phyloP scores from a whole-genome alignment of 148 eudicot species.

The Arbutus unedo region DNA sequence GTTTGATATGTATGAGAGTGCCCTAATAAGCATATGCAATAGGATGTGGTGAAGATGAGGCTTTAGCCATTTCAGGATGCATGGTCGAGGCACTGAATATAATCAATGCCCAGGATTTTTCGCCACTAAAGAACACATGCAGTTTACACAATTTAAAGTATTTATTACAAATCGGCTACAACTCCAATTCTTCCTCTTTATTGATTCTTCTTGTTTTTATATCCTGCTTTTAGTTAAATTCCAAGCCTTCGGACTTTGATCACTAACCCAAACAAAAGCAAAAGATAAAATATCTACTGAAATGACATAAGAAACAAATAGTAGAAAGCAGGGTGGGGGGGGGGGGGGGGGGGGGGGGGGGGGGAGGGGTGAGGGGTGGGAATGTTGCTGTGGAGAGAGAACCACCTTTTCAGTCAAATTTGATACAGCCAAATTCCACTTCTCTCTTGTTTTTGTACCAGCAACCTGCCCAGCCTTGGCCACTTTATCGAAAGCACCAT shows the following conservation, averaged over 20 bases:
- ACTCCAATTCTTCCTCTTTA: neutral
- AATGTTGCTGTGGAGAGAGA: neutral
- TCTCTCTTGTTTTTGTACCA: slow-evolving; percentile 75
- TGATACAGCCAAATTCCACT: slow-evolving; percentile 66
- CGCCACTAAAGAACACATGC: neutral
- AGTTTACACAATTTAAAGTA: neutral
- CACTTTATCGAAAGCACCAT: slow-evolving; percentile 84
- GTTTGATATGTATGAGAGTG: neutral
- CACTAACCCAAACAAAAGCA: neutral
- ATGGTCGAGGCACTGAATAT: neutral
- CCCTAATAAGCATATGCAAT: neutral
- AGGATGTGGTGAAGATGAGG: slow-evolving; percentile 3
- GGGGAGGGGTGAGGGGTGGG: too few relatives aligned
- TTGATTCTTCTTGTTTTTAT: neutral
- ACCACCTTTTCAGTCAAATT: slow-evolving; percentile 78
- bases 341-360: too few relatives aligned
- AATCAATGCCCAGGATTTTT: neutral
- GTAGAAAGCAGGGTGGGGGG: neutral
- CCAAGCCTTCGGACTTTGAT: neutral
- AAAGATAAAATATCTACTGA: neutral
- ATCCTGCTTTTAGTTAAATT: neutral
- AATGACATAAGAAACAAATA: neutral
- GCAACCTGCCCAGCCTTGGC: slow-evolving; percentile 91
- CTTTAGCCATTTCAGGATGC: neutral
- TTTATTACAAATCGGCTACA: neutral